These are phyloP conservation scores for Bocquillonia castaneifolia DNA, from an alignment of 441 rosid genomes.

Conservation along the genomic window DNA sequence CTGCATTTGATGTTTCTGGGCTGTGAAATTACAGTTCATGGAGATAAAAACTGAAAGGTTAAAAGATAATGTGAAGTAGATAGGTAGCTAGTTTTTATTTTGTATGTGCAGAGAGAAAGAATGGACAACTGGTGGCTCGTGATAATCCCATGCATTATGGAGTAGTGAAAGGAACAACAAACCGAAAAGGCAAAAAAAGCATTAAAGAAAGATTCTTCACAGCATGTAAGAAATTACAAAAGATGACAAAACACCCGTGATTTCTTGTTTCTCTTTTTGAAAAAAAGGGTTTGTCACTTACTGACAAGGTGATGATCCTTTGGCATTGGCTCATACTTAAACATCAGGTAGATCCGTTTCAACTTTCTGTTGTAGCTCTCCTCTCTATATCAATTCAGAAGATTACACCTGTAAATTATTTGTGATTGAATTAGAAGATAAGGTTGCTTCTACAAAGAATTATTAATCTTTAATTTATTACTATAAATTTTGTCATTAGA, in stretches of 20 bases:
- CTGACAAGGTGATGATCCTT: not conserved
- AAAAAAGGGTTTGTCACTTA: not conserved
- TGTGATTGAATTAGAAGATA: not conserved
- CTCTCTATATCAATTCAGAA: not conserved
- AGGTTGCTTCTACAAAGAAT: too few species aligned
- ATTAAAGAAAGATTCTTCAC: not conserved
- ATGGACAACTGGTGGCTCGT: constrained; percentile 27
- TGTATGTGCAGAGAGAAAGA: not conserved
- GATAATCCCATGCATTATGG: constrained; percentile 16
- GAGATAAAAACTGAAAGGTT: not conserved
- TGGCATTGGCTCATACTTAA: not conserved
- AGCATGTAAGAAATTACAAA: constrained; percentile 12
- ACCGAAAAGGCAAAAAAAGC: constrained; percentile 20
- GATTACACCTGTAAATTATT: not conserved
- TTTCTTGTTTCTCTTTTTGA: constrained; percentile 16
- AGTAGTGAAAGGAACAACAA: constrained; percentile 5
- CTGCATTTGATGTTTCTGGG: constrained; percentile 24
- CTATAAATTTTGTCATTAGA: too few species aligned
- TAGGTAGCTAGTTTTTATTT: not conserved
- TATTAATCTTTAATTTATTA: too few species aligned
- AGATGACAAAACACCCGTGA: constrained; percentile 59
- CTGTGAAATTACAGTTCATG: constrained; percentile 3
- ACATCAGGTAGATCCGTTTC: not conserved
- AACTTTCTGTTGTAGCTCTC: not conserved
- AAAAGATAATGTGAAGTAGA: not conserved